Conservation (phyloP, 371 early-diverging fungal species). For the Chytridium lagenaria region DNA sequence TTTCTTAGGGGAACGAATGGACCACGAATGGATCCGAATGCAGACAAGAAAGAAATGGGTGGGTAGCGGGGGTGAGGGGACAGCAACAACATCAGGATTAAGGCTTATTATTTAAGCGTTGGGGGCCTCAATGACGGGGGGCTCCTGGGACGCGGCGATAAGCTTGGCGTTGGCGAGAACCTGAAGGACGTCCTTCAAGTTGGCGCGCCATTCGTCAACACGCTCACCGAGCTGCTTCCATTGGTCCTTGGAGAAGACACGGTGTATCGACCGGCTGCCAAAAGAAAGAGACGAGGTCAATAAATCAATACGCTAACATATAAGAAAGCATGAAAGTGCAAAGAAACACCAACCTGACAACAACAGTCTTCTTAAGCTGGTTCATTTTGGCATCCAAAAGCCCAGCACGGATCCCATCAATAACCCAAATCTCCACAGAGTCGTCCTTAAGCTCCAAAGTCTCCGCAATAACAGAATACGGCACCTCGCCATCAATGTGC, state of each 20-base stretch:
- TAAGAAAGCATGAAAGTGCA: slow-evolving; percentile 16
- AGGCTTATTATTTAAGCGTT: no score
- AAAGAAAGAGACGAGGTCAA: not conserved
- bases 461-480: slow-evolving; percentile 75
- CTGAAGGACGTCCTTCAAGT: slow-evolving; percentile 77
- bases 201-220: slow-evolving; percentile 80
- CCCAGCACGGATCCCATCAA: slow-evolving; percentile 90
- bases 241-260: slow-evolving; percentile 81
- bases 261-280: slow-evolving; percentile 81
- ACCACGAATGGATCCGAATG: no score
- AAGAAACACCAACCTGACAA: slow-evolving; percentile 38
- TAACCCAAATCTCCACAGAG: slow-evolving; percentile 93
- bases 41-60: no score
- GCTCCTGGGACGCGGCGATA: slow-evolving; percentile 51
- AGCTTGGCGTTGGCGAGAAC: slow-evolving; percentile 86
- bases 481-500: slow-evolving; percentile 71
- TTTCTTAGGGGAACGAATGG: no score
- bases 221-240: slow-evolving; percentile 77
- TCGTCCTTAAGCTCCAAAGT: slow-evolving; percentile 75
- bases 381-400: slow-evolving; percentile 94
- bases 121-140: not conserved
- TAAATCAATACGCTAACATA: not conserved
- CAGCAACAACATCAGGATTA: no score
- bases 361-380: slow-evolving; percentile 81
- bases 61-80: no score